These are phyloP conservation scores for Tagetes erecta DNA, from an alignment of 129 eudicot species.

Conservation along the genomic window DNA sequence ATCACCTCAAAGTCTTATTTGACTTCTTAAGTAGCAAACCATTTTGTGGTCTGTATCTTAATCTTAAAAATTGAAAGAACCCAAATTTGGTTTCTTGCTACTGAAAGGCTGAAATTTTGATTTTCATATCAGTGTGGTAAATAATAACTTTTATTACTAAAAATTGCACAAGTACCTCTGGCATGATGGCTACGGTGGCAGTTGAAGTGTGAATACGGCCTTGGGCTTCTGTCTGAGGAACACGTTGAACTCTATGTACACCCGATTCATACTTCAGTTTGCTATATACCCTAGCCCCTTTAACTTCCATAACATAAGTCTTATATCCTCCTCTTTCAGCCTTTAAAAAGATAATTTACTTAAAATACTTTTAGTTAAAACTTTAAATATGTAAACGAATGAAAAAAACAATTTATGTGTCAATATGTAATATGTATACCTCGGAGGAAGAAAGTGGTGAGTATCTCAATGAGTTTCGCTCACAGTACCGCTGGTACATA, in stretches of 20 bases:
- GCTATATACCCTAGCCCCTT: slow-evolving; percentile 93
- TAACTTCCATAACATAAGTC: slow-evolving; percentile 94
- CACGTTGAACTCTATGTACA: slow-evolving; percentile 98
- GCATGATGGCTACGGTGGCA: slow-evolving; percentile 99
- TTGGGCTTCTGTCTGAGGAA: slow-evolving; percentile 97
- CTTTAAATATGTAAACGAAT: background rate
- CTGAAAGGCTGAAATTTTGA: background rate
- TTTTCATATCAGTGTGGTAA: background rate
- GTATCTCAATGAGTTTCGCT: slow-evolving; percentile 72
- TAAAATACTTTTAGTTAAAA: slow-evolving; percentile 25
- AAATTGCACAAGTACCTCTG: slow-evolving; percentile 57
- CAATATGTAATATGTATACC: slow-evolving; percentile 43
- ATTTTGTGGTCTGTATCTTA: background rate
- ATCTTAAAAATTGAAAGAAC: slow-evolving; percentile 10
- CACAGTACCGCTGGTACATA: slow-evolving; percentile 91
- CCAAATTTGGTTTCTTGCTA: slow-evolving; percentile 3
- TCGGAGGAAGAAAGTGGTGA: slow-evolving; percentile 76
- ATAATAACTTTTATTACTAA: background rate
- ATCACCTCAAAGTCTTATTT: background rate
- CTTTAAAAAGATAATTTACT: slow-evolving; percentile 38
- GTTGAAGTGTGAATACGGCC: slow-evolving; percentile 99
- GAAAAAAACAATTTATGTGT: background rate
- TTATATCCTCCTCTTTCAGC: slow-evolving; percentile 97
- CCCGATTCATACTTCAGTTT: slow-evolving; percentile 97
- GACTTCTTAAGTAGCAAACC: slow-evolving; percentile 13